Evolutionary conservation across 306 rosid genomes (phyloP).

Genomic region (Cyamopsis tetragonoloba): DNA sequence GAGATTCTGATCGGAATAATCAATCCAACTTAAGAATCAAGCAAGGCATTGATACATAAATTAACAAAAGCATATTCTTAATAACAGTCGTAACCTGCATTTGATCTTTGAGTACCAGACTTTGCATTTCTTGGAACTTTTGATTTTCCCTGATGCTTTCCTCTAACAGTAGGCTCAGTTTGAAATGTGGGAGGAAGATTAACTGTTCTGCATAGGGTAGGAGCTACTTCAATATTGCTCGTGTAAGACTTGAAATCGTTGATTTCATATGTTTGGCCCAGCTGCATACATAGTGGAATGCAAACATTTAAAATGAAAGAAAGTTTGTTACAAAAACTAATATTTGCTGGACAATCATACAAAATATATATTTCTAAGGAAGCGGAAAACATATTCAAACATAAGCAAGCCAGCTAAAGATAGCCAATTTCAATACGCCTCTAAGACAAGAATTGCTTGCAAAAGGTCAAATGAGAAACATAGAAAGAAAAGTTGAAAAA

Average conservation of each 20-base stretch:
- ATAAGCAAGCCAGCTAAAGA: constrained; percentile 2
- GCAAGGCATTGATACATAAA: not conserved
- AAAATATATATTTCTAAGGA: not conserved
- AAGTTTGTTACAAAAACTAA: not conserved
- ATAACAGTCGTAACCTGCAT: constrained; percentile 35
- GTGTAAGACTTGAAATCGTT: constrained; percentile 27
- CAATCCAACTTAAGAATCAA: not conserved
- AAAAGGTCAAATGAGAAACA: not conserved
- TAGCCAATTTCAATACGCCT: not conserved
- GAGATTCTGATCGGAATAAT: constrained; percentile 34
- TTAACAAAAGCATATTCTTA: constrained; percentile 4
- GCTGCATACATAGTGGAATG: constrained; percentile 38
- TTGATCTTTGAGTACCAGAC: constrained; percentile 29
- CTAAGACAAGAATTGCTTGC: not conserved
- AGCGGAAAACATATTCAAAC: not conserved
- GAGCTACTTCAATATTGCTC: constrained; percentile 20
- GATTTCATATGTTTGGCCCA: constrained; percentile 33
- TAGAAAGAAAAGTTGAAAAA: not conserved
- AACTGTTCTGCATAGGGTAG: constrained; percentile 14
- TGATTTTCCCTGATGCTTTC: constrained; percentile 34
- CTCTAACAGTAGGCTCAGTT: constrained; percentile 23
- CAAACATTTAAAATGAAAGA: not conserved
- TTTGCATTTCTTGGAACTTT: constrained; percentile 48
- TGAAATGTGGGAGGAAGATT: constrained; percentile 24
- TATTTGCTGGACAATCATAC: not conserved